Conservation (phyloP, 2,329 filamentous ascomycete species). For the Aureobasidium lini region DNA sequence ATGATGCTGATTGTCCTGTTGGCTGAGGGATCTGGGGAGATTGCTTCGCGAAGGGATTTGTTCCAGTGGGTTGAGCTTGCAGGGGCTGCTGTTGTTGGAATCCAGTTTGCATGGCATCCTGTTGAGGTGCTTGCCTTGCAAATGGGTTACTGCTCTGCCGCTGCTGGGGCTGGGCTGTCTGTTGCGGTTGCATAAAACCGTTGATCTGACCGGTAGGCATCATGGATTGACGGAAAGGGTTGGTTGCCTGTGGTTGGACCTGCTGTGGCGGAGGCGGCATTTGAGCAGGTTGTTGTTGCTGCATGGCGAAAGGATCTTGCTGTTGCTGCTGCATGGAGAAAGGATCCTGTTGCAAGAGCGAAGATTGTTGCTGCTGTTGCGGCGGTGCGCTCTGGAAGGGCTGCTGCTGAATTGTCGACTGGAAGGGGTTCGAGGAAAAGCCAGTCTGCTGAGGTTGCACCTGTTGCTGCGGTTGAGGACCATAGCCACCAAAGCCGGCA, state of each 20-base stretch:
- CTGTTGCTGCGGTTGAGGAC: conserved; percentile 53
- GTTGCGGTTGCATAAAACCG: conserved; percentile 15
- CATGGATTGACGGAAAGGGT: conserved; percentile 92
- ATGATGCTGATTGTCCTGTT: conserved; percentile 31
- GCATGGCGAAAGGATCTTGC: conserved; percentile 37
- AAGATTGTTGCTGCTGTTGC: conserved; percentile 14
- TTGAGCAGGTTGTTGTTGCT: conserved; percentile 30
- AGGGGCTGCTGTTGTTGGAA: conserved; percentile 29
- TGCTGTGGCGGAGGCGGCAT: conserved; percentile 32
- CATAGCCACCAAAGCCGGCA: conserved; percentile 77
- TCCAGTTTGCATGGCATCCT: conserved; percentile 22
- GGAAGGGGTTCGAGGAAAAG: conserved; percentile 33
- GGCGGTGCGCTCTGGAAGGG: not conserved
- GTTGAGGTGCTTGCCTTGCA: conserved; percentile 50
- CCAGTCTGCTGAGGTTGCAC: conserved; percentile 21
- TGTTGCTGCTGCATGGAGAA: conserved; percentile 35
- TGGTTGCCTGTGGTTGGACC: conserved; percentile 59
- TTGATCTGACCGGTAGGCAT: conserved; percentile 39
- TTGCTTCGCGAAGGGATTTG: conserved; percentile 60
- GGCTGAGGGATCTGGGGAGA: conserved; percentile 38
- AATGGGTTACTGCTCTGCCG: conserved; percentile 44
- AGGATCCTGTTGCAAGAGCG: not conserved
- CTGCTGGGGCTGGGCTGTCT: conserved; percentile 20
- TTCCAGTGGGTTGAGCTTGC: conserved; percentile 57
- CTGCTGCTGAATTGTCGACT: conserved; percentile 3